Conservation (phyloP, 129 eudicot species). For the Ambrosia trifida region DNA sequence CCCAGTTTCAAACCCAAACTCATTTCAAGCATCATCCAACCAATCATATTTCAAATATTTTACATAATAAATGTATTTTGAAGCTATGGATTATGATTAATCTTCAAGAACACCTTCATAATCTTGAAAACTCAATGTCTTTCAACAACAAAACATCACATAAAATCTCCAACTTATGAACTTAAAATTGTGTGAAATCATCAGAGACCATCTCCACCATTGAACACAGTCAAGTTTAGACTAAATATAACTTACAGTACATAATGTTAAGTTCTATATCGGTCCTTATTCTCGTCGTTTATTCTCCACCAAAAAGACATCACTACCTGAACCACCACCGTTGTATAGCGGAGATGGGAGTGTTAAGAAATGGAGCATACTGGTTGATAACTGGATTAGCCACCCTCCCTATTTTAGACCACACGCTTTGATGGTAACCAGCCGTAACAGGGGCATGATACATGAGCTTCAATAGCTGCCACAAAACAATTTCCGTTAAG, state of each 20-base stretch:
- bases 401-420: slow-evolving; percentile 73
- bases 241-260: slow-evolving; percentile 28
- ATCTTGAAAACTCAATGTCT: slow-evolving; percentile 12
- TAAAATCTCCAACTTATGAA: slow-evolving; percentile 17
- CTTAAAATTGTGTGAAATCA: background rate
- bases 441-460: slow-evolving; percentile 90
- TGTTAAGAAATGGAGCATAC: slow-evolving; percentile 72
- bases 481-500: background rate
- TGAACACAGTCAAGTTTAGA: background rate
- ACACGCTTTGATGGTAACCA: slow-evolving; percentile 81
- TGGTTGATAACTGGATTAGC: slow-evolving; percentile 64
- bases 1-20: background rate
- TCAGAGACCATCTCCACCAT: slow-evolving; percentile 14
- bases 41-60: background rate
- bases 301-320: slow-evolving; percentile 13
- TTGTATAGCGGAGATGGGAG: slow-evolving; percentile 66
- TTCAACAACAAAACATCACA: slow-evolving; percentile 2
- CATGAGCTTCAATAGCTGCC: slow-evolving; percentile 95
- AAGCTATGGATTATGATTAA: background rate
- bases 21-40: background rate
- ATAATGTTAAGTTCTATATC: slow-evolving; percentile 22
- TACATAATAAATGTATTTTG: background rate
- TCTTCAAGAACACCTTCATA: background rate
- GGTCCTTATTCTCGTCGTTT: slow-evolving; percentile 24
- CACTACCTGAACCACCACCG: slow-evolving; percentile 83